Conservation (phyloP, 345 rosid genomes). For the Eucalyptus polyanthemos region DNA sequence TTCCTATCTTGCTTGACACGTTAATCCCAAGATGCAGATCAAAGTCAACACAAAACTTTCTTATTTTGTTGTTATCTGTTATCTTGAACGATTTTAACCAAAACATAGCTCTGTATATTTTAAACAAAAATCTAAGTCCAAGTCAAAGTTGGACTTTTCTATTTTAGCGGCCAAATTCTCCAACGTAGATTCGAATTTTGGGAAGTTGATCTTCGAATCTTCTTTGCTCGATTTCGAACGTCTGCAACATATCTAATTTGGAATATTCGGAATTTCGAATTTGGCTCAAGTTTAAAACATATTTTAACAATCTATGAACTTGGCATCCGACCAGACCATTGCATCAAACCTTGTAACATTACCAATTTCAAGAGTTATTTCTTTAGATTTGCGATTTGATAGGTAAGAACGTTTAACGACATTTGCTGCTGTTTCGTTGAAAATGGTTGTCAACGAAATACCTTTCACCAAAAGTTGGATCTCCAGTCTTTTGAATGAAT, state of each 20-base stretch:
- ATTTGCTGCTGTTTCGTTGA: not conserved
- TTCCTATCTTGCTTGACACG: too few species aligned
- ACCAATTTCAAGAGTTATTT: not conserved
- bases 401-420: not conserved
- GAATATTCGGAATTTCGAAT: too few species aligned
- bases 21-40: too few species aligned
- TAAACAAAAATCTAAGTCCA: too few species aligned
- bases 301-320: not conserved
- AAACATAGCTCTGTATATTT: too few species aligned
- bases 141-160: too few species aligned
- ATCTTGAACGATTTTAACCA: too few species aligned
- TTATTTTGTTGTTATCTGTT: too few species aligned
- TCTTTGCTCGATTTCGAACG: too few species aligned
- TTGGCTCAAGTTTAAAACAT: accelerated
- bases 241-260: accelerated
- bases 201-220: accelerated
- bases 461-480: not conserved
- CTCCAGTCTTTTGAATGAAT: not conserved
- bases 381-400: not conserved
- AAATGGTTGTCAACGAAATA: not conserved
- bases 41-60: too few species aligned
- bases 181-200: too few species aligned
- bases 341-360: not conserved
- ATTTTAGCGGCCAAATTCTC: too few species aligned
- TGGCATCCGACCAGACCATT: not conserved